Evolutionary conservation across 495 filamentous ascomycete genomes (phyloP).

Genomic region (Aspergillus taichungensis): DNA sequence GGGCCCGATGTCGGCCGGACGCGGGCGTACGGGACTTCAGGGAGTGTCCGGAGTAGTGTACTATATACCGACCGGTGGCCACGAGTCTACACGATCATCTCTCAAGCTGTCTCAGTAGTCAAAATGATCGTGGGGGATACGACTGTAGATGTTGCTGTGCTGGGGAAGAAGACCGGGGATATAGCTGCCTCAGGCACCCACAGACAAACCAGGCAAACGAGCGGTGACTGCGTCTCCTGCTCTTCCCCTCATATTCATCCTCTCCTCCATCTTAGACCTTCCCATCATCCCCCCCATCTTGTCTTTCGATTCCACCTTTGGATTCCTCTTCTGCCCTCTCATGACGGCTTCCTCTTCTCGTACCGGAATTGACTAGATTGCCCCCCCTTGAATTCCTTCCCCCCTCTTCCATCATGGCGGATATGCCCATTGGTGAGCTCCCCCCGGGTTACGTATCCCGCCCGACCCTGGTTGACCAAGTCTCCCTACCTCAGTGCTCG

Average conservation of each 20-base stretch:
- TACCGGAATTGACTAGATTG: conserved; percentile 13
- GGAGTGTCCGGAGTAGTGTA: not conserved
- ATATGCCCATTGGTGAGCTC: conserved; percentile 60
- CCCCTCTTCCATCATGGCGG: conserved; percentile 46
- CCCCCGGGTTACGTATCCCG: conserved; percentile 17
- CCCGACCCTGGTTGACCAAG: conserved; percentile 22
- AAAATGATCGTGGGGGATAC: too few species aligned
- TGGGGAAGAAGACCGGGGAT: too few species aligned
- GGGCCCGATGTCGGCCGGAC: conserved; percentile 14
- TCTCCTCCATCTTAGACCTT: not conserved
- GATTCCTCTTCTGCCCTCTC: not conserved
- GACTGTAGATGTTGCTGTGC: too few species aligned
- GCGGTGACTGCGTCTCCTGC: not conserved
- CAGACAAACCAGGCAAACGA: too few species aligned
- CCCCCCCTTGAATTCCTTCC: not conserved
- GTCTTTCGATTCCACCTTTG: not conserved
- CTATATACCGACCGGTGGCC: too few species aligned
- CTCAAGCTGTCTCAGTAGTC: too few species aligned
- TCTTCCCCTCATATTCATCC: not conserved
- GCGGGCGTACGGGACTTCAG: not conserved
- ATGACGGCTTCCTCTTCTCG: conserved; percentile 14
- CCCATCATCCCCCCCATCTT: not conserved
- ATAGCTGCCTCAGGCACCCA: too few species aligned
- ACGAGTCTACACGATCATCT: too few species aligned
- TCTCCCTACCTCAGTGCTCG: conserved; percentile 64